A percentile compares a stretch with the other conserved stretches of the same genome.
Evolutionary conservation across 73 alveolate genomes (phyloP).

Genomic region (Durusdinium trenchii): DNA sequence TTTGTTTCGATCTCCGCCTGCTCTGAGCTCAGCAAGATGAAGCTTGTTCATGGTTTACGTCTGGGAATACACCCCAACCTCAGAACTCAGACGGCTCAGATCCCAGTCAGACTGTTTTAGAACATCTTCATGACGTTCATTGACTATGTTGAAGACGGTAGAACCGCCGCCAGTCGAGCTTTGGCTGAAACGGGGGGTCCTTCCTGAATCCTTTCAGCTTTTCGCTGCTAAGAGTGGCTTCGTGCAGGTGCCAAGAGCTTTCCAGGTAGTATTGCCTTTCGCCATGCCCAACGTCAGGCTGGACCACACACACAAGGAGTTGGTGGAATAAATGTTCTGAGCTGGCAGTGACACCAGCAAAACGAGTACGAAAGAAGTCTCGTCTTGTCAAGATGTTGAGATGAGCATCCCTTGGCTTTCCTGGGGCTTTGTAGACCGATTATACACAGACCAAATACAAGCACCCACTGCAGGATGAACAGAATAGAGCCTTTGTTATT

Average conservation of each 20-base stretch:
- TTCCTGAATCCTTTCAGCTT: neutral
- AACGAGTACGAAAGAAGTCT: too few relatives aligned
- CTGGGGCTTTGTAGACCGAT: too few relatives aligned
- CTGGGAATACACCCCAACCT: too few relatives aligned
- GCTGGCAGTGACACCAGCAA: too few relatives aligned
- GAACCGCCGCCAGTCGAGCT: neutral
- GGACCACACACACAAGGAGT: too few relatives aligned
- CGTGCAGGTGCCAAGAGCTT: slow-evolving; percentile 93
- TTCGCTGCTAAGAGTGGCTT: neutral
- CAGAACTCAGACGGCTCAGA: neutral
- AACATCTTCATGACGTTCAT: neutral
- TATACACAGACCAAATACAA: too few relatives aligned
- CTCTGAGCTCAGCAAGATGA: neutral
- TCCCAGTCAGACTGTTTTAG: neutral
- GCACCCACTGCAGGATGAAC: too few relatives aligned
- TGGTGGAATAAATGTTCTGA: too few relatives aligned
- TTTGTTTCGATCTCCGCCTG: slow-evolving; percentile 82
- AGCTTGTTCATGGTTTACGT: too few relatives aligned
- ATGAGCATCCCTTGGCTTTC: too few relatives aligned
- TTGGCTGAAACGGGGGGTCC: neutral
- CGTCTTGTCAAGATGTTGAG: too few relatives aligned
- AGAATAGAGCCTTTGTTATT: too few relatives aligned
- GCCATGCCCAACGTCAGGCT: slow-evolving; percentile 88
- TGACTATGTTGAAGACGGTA: neutral
- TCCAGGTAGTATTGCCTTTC: slow-evolving; percentile 88